phyloP scores from a whole-genome alignment of 2,329 filamentous ascomycete genomes.

The Zymoseptoria brevis region DNA sequence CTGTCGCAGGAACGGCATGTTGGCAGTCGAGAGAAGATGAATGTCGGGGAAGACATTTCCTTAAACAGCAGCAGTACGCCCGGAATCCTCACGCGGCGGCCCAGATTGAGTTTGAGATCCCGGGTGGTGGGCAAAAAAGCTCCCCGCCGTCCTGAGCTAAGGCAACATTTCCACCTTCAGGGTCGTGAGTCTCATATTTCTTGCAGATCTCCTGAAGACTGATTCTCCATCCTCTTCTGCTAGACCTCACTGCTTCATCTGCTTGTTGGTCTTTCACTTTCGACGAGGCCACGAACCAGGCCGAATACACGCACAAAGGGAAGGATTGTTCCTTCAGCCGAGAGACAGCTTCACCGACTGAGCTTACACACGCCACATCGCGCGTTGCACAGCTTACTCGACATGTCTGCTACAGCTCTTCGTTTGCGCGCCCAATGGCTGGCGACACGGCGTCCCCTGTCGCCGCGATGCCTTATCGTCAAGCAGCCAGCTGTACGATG shows the following conservation, averaged over 20 bases:
- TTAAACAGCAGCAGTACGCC: not conserved
- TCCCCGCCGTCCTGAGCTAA: not conserved
- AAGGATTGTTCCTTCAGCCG: not conserved
- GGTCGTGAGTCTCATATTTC: not conserved
- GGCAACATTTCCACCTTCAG: no score
- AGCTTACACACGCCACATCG: no score
- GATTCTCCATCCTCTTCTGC: not conserved
- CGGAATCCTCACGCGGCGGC: not conserved
- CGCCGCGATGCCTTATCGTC: constrained; percentile 20
- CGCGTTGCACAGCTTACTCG: constrained; percentile 1
- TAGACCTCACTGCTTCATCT: not conserved
- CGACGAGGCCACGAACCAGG: not conserved
- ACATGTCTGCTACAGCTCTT: constrained; percentile 22
- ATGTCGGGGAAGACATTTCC: not conserved
- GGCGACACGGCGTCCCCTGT: constrained; percentile 25
- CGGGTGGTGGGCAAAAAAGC: not conserved
- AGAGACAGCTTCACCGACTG: not conserved
- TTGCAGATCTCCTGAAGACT: not conserved
- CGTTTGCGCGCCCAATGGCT: constrained; percentile 30
- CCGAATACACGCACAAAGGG: not conserved
- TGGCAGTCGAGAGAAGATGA: not conserved
- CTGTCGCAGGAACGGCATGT: not conserved
- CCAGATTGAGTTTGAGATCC: not conserved
- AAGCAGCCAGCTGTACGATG: constrained; percentile 7
- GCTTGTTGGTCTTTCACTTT: not conserved